A percentile compares a stretch with the other conserved stretches of the same genome.
Evolutionary conservation across 768 basidiomycete genomes (phyloP).

Genomic region (Cyclocybe aegerita): DNA sequence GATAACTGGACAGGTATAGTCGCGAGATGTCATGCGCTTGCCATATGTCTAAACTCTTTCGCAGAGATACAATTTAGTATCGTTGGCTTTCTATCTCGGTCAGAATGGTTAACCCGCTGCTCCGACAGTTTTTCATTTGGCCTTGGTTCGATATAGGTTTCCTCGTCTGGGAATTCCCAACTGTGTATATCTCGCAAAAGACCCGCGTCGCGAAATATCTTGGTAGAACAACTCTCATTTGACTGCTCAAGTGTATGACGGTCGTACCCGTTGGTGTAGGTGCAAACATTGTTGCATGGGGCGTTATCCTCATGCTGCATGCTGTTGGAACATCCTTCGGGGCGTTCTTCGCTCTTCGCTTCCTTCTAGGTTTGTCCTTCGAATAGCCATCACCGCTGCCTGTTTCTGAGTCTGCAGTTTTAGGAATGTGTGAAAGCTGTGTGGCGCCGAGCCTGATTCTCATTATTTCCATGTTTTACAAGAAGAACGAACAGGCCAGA

Average conservation of each 20-base stretch:
- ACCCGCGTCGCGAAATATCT: conserved; percentile 60
- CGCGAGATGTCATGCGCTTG: neutral
- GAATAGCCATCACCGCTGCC: neutral
- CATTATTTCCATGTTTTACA: conserved; percentile 67
- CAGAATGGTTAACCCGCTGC: neutral
- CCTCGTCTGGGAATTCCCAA: conserved; percentile 64
- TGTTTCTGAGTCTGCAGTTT: neutral
- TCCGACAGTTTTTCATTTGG: too few relatives aligned
- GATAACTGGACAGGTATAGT: conserved; percentile 53
- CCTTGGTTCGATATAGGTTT: conserved; percentile 35
- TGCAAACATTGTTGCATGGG: conserved; percentile 60
- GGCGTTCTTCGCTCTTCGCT: conserved; percentile 61
- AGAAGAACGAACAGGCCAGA: conserved; percentile 64
- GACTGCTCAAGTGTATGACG: neutral
- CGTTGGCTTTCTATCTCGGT: conserved; percentile 65
- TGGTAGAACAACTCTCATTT: conserved; percentile 30
- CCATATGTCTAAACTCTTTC: neutral
- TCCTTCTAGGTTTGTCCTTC: conserved; percentile 49
- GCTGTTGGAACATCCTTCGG: conserved; percentile 55
- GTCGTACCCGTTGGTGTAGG: conserved; percentile 27
- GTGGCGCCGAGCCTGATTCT: conserved; percentile 64
- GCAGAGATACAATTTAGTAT: conserved; percentile 65
- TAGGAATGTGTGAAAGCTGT: conserved; percentile 69
- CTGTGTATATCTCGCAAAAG: conserved; percentile 65
- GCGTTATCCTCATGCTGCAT: conserved; percentile 58